Evolutionary conservation across 208 protist genomes (phyloP).

Genomic region (Novymonas esmeraldas): DNA sequence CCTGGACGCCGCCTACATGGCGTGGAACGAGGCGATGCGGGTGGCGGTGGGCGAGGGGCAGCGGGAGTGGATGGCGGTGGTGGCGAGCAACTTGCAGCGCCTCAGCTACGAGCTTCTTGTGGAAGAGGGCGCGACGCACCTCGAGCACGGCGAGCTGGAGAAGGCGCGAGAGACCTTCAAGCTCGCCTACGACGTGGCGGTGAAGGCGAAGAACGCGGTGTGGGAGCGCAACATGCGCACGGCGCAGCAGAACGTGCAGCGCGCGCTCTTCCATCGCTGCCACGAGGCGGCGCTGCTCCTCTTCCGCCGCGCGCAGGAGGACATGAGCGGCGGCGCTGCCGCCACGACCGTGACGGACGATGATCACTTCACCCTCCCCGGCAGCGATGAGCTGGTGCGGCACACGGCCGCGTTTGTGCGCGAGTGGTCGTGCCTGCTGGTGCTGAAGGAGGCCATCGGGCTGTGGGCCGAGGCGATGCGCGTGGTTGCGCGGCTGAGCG

Average conservation of each 20-base stretch:
- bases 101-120: conserved; percentile 91
- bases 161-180: conserved; percentile 75
- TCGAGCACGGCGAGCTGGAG: conserved; percentile 72
- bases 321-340: conserved; percentile 2
- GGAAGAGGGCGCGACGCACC: conserved; percentile 67
- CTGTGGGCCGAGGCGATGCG: conserved; percentile 73
- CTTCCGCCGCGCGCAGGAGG: conserved; percentile 66
- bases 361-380: conserved; percentile 79
- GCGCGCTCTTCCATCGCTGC: conserved; percentile 83
- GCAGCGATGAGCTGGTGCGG: conserved; percentile 68
- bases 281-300: conserved; percentile 82
- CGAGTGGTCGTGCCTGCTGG: conserved; percentile 83
- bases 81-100: conserved; percentile 89
- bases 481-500: conserved; percentile 60
- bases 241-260: conserved; percentile 79
- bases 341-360: conserved; percentile 56
- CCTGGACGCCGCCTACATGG: conserved; percentile 87
- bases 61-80: conserved; percentile 90
- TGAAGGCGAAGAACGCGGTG: conserved; percentile 83
- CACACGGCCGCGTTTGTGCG: conserved; percentile 80
- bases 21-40: conserved; percentile 88
- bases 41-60: conserved; percentile 83
- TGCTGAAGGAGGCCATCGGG: conserved; percentile 85
- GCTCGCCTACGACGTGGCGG: conserved; percentile 74
- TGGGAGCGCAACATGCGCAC: conserved; percentile 83